phyloP scores from a whole-genome alignment of 2,329 filamentous ascomycete species.

The Stagonosporopsis chrysanthemi region DNA sequence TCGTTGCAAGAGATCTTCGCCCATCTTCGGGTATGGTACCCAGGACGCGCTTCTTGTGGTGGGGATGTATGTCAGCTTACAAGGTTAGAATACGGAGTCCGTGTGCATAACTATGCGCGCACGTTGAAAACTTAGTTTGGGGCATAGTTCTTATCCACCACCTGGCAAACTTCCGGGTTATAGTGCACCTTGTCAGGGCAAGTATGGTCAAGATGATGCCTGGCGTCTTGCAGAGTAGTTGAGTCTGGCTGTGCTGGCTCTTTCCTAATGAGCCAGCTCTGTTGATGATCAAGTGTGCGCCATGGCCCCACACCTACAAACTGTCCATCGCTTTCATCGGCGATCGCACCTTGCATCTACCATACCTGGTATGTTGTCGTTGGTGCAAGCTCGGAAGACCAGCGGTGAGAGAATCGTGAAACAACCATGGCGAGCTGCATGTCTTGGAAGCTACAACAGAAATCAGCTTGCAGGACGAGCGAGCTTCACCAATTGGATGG shows the following conservation, averaged over 20 bases:
- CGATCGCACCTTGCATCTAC: not conserved
- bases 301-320: not conserved
- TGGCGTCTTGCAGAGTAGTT: too few relatives aligned
- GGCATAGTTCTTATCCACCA: too few relatives aligned
- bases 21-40: too few relatives aligned
- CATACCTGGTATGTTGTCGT: not conserved
- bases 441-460: not conserved
- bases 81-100: too few relatives aligned
- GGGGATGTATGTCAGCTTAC: too few relatives aligned
- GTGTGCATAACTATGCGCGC: too few relatives aligned
- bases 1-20: too few relatives aligned
- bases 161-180: too few relatives aligned
- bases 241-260: not conserved
- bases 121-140: too few relatives aligned
- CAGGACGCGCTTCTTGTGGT: too few relatives aligned
- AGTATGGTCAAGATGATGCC: too few relatives aligned
- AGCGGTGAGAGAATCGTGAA: constrained; percentile 20
- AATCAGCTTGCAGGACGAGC: not conserved
- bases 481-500: constrained; percentile 3
- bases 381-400: not conserved
- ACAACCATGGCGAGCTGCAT: constrained; percentile 8
- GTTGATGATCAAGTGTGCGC: not conserved
- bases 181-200: too few relatives aligned
- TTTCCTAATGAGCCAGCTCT: not conserved
- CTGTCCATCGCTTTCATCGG: not conserved